Evolutionary conservation across 345 rosid genomes (phyloP), one percentile per base, ranked within the genome.

Genomic region (Populus ilicifolia): DNA sequence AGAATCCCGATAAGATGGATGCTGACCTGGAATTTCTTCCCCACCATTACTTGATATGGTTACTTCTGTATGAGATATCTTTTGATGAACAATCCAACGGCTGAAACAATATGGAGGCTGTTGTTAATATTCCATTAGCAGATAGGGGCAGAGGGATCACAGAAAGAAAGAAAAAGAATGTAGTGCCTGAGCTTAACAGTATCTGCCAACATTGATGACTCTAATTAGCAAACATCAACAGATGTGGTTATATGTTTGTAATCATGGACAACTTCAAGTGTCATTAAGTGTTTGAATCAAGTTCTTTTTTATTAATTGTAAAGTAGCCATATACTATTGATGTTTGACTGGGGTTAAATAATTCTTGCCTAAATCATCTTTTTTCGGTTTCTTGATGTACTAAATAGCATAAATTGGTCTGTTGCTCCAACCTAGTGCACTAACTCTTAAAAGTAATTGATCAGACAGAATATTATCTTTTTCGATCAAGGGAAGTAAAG

Each of bases 21-120:
- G 77, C 70, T 80, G 90, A 56, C 93, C 94, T 25, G 80, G 88
- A 86, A 86, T 67, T 67, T 75, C 86, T 79, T 85, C 90, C 62
- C 73, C 83, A 50, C 73, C 83, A 50, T 82, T 71, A 77, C 75
- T 74, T 67, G 81, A 70, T 77, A 65, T 27, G 61, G 62, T 67
- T 67, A 52, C 74, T 62, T 82, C 84, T 67, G 79, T 64, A 75
- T 76, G 82, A 14, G 80, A 77, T 65, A 78, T 87, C 77, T 78
- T 86, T 33, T 86, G 88, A 67, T 80, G 81, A 23, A 86, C 83
- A 77, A 91, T 88, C 97, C 93, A 92, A 43, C 91, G 92, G 84
- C 98, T 92, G 92, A 84, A 88, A 85, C 78, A 80, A 64, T 73
- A 75, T 69, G 80, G 71, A 79, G 69, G 72, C 50, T 36, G 84